These are phyloP conservation scores for Lumnitzera racemosa DNA, from an alignment of 345 rosid species.

Conservation along the genomic window DNA sequence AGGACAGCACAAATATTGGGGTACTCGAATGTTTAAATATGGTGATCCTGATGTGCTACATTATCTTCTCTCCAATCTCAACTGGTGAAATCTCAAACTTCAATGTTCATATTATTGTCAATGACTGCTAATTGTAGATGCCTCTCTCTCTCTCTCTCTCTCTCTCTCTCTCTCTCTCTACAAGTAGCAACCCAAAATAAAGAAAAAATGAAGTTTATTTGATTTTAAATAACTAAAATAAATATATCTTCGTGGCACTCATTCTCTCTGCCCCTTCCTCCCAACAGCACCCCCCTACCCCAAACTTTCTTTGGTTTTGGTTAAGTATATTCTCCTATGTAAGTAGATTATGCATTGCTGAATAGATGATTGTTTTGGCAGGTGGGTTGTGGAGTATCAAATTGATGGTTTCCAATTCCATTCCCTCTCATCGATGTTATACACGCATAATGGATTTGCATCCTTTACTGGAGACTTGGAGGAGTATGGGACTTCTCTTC, in stretches of 20 bases:
- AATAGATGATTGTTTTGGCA: conserved; percentile 31
- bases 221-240: too few relatives aligned
- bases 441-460: conserved; percentile 94
- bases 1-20: conserved; percentile 95
- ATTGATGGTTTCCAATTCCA: conserved; percentile 96
- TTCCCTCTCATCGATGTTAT: conserved; percentile 89
- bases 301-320: too few relatives aligned
- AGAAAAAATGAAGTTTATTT: too few relatives aligned
- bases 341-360: conserved; percentile 16
- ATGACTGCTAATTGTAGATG: too few relatives aligned
- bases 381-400: conserved; percentile 92
- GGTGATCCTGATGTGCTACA: conserved; percentile 87
- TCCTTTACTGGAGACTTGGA: conserved; percentile 67
- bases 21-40: conserved; percentile 95
- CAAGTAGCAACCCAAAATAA: too few relatives aligned
- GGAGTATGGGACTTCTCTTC: conserved; percentile 50
- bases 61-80: conserved; percentile 82
- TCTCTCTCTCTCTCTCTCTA: too few relatives aligned
- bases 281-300: too few relatives aligned
- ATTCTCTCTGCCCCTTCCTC: too few relatives aligned
- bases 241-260: too few relatives aligned
- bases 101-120: too few relatives aligned
- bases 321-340: conserved; percentile 1
- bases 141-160: too few relatives aligned
- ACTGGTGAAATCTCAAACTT: conserved; percentile 49